phyloP scores from a whole-genome alignment of 768 basidiomycete genomes.

The Tulasnella sp. region DNA sequence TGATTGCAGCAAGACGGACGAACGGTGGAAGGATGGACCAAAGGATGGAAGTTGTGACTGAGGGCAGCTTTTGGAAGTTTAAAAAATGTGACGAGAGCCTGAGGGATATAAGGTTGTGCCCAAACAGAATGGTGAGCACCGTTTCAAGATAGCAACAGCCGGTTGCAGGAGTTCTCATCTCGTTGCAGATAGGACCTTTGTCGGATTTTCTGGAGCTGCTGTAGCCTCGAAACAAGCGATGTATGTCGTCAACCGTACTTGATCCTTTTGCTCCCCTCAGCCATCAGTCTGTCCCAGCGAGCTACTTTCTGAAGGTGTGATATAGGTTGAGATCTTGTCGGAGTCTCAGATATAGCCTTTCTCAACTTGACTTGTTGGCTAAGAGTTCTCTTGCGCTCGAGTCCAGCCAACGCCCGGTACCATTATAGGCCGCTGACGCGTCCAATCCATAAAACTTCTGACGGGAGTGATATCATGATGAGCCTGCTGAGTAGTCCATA shows the following conservation, averaged over 20 bases:
- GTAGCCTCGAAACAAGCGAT: background rate
- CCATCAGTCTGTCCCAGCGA: background rate
- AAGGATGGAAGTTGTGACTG: constrained; percentile 82
- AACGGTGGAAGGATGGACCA: constrained; percentile 91
- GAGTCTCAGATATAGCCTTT: background rate
- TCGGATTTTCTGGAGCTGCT: background rate
- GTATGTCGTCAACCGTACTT: background rate
- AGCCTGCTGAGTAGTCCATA: background rate
- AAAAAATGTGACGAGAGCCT: background rate
- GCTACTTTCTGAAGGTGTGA: background rate
- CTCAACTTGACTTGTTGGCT: background rate
- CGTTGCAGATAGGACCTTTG: background rate
- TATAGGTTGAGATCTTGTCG: background rate
- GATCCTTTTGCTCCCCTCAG: background rate
- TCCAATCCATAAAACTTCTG: background rate
- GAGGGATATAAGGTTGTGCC: background rate
- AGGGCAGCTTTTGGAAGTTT: background rate
- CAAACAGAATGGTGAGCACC: background rate
- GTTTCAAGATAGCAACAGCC: background rate
- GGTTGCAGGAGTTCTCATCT: background rate
- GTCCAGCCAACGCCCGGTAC: background rate
- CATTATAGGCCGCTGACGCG: background rate
- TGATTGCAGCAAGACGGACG: constrained; percentile 70
- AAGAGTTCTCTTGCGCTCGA: background rate
- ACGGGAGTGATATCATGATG: background rate